Percentiles rank a stretch among this genome's conserved stretches.
Evolutionary conservation across 1,139 yeast species (phyloP).

Genomic region (Candida sp.): DNA sequence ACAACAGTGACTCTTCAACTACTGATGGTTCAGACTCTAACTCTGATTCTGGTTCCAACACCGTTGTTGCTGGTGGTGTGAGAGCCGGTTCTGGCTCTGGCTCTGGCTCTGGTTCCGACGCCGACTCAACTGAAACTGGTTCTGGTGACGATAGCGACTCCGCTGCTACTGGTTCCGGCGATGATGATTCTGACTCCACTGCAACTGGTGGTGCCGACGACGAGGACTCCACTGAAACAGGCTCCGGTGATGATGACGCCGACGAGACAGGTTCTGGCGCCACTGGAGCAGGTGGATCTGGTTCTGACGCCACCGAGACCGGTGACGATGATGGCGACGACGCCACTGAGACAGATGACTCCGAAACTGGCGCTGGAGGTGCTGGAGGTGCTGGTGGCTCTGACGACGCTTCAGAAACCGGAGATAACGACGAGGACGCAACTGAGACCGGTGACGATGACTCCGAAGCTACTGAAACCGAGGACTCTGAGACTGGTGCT

Average conservation of each 20-base stretch:
- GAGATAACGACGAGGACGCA: not conserved
- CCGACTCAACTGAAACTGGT: conserved; percentile 9
- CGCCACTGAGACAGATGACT: not conserved
- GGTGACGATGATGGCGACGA: not conserved
- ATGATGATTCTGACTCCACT: conserved; percentile 3
- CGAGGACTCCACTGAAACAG: not conserved
- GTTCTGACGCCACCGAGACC: not conserved
- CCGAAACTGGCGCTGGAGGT: not conserved
- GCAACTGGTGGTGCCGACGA: conserved; percentile 5
- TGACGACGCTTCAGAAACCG: not conserved
- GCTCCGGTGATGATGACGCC: not conserved
- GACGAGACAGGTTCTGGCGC: not conserved
- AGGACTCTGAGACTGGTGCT: not conserved
- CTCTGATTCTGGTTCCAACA: conserved; percentile 8
- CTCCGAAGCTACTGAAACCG: not conserved
- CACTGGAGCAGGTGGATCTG: conserved; percentile 1
- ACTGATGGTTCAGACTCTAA: no score
- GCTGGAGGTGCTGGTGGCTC: not conserved
- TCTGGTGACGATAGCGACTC: conserved; percentile 4
- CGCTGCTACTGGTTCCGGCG: conserved; percentile 1
- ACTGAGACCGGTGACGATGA: not conserved
- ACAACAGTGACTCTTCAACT: no score
- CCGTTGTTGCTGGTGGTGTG: not conserved
- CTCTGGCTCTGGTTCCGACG: conserved; percentile 9
- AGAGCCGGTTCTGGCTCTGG: conserved; percentile 3